Evolutionary conservation across 345 rosid genomes (phyloP), one percentile per base, ranked within the genome.

Genomic region (Diplotaxis tenuifolia): DNA sequence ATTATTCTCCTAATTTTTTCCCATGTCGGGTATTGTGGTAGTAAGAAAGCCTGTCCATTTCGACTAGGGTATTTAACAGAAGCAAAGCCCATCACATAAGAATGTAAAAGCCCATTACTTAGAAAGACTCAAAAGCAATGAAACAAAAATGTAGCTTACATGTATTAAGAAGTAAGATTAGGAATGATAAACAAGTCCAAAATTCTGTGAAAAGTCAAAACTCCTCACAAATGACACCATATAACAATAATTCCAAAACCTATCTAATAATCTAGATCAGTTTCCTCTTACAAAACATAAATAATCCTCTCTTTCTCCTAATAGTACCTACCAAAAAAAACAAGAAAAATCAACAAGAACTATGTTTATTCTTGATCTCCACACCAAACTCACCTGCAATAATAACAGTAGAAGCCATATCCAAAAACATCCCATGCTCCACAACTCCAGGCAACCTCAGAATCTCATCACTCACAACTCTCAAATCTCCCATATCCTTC

Each of bases 371-470:
- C 85, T 82, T 88, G 71, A 92, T 76, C 54, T 83, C 78, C 20
- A 92, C 80, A 28, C 97, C 97, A 62, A 82, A 82, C 83, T 87
- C 91, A 67, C 99, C 93, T 4, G 99, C 97, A 74, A 91, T 84
- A 71, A 94, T 89, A 70, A 94, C 89, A 31, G 96, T 87, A 15
- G 96, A 87, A 19, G 96, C 98, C 98, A 94, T 94, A 64, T 77
- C 96, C 22, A 94, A 81, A 79, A 94, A 94, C 98, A 94, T 88
- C 0, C 97, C 97, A 69, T 94, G 97, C 79, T 94, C 97, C 56
- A 92, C 95, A 12, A 89, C 96, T 2, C 98, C 92, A 9, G 97
- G 78, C n/a, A 94, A 73, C 81, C 96, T 79, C 79, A 87, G 61
- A 60, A 94, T 89, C 1, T 84, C 87, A 78, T 91, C 96, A 18